A percentile compares a stretch with the other conserved stretches of the same genome.
phyloP scores from a whole-genome alignment of 2,329 filamentous ascomycete genomes.

The Xylaria sp. region DNA sequence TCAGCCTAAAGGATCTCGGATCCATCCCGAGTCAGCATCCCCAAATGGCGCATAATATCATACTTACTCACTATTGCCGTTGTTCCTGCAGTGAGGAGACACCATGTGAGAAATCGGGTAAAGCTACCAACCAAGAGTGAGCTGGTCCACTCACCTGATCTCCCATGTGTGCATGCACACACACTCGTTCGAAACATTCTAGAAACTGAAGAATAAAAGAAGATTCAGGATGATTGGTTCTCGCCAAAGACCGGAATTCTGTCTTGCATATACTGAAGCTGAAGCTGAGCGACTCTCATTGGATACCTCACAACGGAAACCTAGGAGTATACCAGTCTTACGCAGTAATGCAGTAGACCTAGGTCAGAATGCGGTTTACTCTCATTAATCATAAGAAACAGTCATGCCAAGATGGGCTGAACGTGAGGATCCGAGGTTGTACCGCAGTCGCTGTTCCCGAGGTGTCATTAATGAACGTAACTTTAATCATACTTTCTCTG shows the following conservation, averaged over 20 bases:
- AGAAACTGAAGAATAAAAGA: conserved; percentile 1
- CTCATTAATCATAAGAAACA: neutral
- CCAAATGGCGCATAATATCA: neutral
- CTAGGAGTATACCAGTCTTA: neutral
- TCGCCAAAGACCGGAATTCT: neutral
- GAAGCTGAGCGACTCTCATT: conserved; percentile 1
- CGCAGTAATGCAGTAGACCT: too few species aligned
- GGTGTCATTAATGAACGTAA: neutral
- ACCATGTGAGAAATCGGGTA: conserved; percentile 15
- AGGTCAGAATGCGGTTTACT: neutral
- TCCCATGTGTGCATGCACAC: conserved; percentile 6
- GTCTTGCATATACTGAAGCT: neutral
- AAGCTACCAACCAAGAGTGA: neutral
- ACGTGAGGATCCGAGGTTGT: neutral
- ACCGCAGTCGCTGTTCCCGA: neutral
- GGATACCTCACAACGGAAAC: neutral
- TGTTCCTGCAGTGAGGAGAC: conserved; percentile 29
- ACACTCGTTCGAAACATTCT: conserved; percentile 17
- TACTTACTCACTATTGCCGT: conserved; percentile 5
- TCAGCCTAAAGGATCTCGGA: conserved; percentile 3
- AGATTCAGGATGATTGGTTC: neutral
- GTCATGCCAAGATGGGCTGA: neutral
- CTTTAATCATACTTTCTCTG: neutral
- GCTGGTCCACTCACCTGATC: neutral
- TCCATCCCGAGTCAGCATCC: neutral